A percentile compares a stretch with the other conserved stretches of the same genome.
These are phyloP conservation scores for Aspergillus melleus DNA, from an alignment of 2,329 filamentous ascomycete genomes.

Conservation along the genomic window DNA sequence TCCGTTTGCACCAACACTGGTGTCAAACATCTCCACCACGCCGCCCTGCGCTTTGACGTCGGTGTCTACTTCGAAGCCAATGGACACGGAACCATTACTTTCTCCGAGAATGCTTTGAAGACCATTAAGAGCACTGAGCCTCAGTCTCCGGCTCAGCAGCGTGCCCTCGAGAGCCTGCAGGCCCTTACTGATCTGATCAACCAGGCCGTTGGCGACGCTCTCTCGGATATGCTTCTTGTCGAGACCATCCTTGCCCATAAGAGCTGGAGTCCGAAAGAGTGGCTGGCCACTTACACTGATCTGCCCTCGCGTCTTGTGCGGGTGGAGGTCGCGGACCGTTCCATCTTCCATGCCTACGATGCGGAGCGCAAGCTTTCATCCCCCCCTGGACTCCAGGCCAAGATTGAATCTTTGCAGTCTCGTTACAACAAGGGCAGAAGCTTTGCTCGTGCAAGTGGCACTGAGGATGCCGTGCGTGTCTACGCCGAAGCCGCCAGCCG, in stretches of 20 bases:
- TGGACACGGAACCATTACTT: conserved; percentile 93
- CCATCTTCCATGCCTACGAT: conserved; percentile 86
- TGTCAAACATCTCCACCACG: conserved; percentile 96
- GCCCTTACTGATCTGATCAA: conserved; percentile 92
- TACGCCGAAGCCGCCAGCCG: conserved; percentile 92
- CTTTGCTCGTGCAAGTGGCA: conserved; percentile 90
- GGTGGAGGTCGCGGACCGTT: conserved; percentile 84
- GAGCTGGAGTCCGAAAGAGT: conserved; percentile 83
- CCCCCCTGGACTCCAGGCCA: conserved; percentile 74
- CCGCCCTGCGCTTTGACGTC: conserved; percentile 90
- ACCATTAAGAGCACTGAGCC: conserved; percentile 77
- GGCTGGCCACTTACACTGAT: conserved; percentile 90
- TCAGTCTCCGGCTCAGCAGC: conserved; percentile 87
- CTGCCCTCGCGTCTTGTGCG: conserved; percentile 93
- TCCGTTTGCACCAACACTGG: conserved; percentile 93
- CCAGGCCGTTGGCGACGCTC: conserved; percentile 93
- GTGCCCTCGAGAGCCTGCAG: conserved; percentile 79
- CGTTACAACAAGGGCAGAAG: conserved; percentile 88
- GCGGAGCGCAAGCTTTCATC: conserved; percentile 85
- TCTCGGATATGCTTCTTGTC: conserved; percentile 93
- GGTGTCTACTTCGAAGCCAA: conserved; percentile 99
- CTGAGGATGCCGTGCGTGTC: conserved; percentile 92
- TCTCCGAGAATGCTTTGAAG: conserved; percentile 79
- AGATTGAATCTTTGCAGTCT: conserved; percentile 83
- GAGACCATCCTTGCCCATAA: conserved; percentile 97